Evolutionary conservation across 2,329 filamentous ascomycete genomes (phyloP).

Genomic region (Xylariales sp.): DNA sequence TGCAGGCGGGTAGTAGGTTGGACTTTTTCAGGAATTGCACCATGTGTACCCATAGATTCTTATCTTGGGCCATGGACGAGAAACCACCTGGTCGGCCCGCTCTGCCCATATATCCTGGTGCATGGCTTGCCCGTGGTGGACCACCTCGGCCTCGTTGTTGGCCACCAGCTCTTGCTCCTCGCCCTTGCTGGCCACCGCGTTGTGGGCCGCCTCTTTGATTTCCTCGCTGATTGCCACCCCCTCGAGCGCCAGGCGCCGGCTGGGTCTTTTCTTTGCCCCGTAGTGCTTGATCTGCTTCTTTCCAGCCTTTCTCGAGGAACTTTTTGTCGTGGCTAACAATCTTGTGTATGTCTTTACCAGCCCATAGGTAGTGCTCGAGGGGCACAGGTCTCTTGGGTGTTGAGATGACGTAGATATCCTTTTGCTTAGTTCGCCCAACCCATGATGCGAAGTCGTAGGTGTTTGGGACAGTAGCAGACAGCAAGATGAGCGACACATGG

Average conservation of each 20-base stretch:
- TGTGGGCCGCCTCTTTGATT: slow-evolving; percentile 45
- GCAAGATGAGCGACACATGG: slow-evolving; percentile 89
- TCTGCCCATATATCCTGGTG: slow-evolving; percentile 81
- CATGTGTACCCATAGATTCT: slow-evolving; percentile 93
- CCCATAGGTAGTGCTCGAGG: slow-evolving; percentile 94
- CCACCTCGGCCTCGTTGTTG: slow-evolving; percentile 51
- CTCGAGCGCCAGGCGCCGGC: slow-evolving; percentile 33
- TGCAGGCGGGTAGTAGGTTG: slow-evolving; percentile 83
- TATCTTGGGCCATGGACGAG: slow-evolving; percentile 87
- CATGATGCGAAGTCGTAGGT: slow-evolving; percentile 97
- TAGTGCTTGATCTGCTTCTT: slow-evolving; percentile 79
- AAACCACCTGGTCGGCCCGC: slow-evolving; percentile 80
- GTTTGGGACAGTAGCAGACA: slow-evolving; percentile 96
- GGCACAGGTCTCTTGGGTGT: slow-evolving; percentile 93
- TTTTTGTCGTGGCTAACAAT: slow-evolving; percentile 91
- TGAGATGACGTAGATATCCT: slow-evolving; percentile 98
- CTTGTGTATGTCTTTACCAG: slow-evolving; percentile 85
- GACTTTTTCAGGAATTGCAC: slow-evolving; percentile 88
- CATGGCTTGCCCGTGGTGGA: slow-evolving; percentile 55
- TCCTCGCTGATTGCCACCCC: slow-evolving; percentile 49
- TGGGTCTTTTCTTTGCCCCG: slow-evolving; percentile 72
- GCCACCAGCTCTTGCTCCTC: slow-evolving; percentile 45
- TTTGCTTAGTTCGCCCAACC: slow-evolving; percentile 97
- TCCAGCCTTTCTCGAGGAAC: slow-evolving; percentile 91
- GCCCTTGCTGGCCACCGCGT: slow-evolving; percentile 42